Conservation (phyloP, 2,329 filamentous ascomycete genomes). For the Apiospora koreana region DNA sequence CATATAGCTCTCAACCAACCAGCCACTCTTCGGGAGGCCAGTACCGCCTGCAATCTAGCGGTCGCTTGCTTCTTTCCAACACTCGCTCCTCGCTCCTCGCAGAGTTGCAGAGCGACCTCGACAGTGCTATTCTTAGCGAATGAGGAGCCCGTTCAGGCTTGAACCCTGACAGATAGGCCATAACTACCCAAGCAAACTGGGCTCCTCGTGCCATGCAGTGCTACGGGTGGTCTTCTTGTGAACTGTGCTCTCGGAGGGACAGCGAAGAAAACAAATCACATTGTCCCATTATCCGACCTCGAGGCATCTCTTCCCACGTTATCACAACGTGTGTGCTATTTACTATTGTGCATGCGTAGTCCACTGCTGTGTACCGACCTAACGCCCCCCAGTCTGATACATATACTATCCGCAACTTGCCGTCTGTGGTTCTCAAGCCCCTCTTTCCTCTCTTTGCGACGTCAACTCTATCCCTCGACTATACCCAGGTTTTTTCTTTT, state of each 20-base stretch:
- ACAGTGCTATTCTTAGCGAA: constrained; percentile 34
- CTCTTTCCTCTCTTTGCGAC: constrained; percentile 34
- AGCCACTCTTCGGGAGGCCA: constrained; percentile 23
- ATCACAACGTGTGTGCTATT: constrained; percentile 32
- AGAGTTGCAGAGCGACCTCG: neutral
- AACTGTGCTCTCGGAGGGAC: constrained; percentile 15
- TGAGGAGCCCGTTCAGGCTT: constrained; percentile 1
- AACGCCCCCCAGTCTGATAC: constrained; percentile 25
- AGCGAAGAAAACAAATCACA: constrained; percentile 33
- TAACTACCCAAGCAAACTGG: neutral
- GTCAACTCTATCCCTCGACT: constrained; percentile 27
- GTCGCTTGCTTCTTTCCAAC: neutral
- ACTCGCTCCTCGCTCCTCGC: constrained; percentile 7
- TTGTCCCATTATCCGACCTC: constrained; percentile 23
- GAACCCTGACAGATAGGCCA: neutral
- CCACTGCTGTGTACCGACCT: constrained; percentile 11
- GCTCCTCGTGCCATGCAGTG: constrained; percentile 1
- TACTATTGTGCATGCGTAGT: constrained; percentile 25
- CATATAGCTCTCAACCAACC: constrained; percentile 29
- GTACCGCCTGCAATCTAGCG: constrained; percentile 20
- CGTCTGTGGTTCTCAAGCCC: constrained; percentile 26
- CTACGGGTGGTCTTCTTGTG: constrained; percentile 12
- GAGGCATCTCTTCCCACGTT: constrained; percentile 17
- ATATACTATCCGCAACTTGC: constrained; percentile 33
- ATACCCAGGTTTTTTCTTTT: constrained; percentile 29